Base-by-base conservation (phyloP, 768 basidiomycete genomes). In the Mycena floridula region DNA sequence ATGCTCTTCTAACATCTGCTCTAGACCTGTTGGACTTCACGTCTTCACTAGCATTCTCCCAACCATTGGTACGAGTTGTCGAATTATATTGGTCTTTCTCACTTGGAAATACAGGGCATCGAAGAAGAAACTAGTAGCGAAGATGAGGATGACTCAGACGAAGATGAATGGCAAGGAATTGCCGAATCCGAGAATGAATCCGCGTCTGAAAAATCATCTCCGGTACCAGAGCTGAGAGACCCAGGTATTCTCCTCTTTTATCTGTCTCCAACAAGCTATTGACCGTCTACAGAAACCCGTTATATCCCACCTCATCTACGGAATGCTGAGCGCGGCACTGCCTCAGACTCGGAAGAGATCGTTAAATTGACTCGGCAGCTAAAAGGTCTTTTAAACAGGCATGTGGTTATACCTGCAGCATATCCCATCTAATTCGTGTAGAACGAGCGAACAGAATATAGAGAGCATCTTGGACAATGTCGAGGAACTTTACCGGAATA, bases 381-480 rank as follows among this genome's bases (percentile, higher is more conserved):
- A 23, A 93, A 96, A 64, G 94, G 92, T 58, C 63, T 92, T 15
- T 72, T 96, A 39, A 96, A 97, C 63, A 76, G 87, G 90, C 89
- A 54, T 37, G 69, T 36, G 20, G 11, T 30, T 40, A 25, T 26
- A 30, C 11, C 25, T 26, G 13, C 15, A 15, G 23, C 15, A 7
- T 15, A 27, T 47, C 23, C 37, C 27, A 21, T 24, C 12, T 51
- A 18, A 8, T 50, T 25, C 25, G 24, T 26, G 24, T n/a, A 93
- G 92, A 51, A 74, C 95, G 81, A 90, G 85, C 51, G 94, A 97
- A 62, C 86, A 85, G 58, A 96, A 94, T 50, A 84, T 95, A 45
- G 69, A 75, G 2, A 73, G 76, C 0, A 87, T 95, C 22, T 55
- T 94, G 15, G 77, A 77, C 35, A 75, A 77, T 28, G 66, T 93